These are phyloP conservation scores for Aspergillus tamarii DNA, from an alignment of 2,329 filamentous ascomycete species.

Conservation along the genomic window DNA sequence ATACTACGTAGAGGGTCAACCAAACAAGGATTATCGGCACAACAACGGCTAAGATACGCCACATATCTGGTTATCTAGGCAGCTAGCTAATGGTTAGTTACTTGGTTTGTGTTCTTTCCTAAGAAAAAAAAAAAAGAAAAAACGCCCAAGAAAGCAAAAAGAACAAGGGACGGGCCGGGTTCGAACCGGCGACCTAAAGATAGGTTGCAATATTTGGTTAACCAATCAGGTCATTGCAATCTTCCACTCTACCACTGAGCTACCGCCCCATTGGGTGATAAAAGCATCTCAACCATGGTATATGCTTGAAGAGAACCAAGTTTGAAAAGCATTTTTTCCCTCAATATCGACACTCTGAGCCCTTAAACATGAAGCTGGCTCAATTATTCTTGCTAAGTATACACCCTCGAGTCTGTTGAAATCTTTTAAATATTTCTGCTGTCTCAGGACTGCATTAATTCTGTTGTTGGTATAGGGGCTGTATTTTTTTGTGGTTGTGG, in stretches of 20 bases:
- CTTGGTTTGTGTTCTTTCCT: too few species aligned
- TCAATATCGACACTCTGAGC: too few species aligned
- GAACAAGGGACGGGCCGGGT: background rate
- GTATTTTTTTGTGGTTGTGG: too few species aligned
- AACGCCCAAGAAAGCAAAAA: background rate
- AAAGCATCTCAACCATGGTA: background rate
- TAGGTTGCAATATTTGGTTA: constrained; percentile 1
- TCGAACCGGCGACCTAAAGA: constrained; percentile 6
- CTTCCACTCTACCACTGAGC: constrained; percentile 6
- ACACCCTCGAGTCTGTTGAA: rapidly evolving
- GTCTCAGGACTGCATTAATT: too few species aligned
- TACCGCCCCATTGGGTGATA: background rate
- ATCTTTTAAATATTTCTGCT: too few species aligned
- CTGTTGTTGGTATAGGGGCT: too few species aligned
- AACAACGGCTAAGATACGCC: too few species aligned
- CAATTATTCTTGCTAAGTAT: too few species aligned
- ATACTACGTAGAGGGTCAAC: too few species aligned
- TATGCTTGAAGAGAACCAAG: background rate
- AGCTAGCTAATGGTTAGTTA: too few species aligned
- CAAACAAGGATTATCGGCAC: too few species aligned
- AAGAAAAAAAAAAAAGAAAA: background rate
- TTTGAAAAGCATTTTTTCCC: background rate
- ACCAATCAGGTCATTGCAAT: background rate
- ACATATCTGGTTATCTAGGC: background rate
- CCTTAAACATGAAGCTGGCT: too few species aligned